Evolutionary conservation across 164 flowering plant genomes (phyloP), one percentile per base, ranked within the genome.

Genomic region (Berberis vulgaris): DNA sequence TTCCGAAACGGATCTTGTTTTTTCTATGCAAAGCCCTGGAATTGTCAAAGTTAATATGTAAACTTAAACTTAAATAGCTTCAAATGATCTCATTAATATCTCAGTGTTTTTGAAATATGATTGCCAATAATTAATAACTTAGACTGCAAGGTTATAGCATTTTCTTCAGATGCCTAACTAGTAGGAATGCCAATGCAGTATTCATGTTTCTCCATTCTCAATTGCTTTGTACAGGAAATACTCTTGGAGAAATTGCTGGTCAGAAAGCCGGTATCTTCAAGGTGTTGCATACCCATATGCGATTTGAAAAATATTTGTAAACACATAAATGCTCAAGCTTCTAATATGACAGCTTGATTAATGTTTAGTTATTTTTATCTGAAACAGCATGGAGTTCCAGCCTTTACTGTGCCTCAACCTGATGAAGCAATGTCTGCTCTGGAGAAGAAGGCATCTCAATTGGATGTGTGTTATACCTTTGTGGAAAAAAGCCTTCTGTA

Each of bases 211-310:
- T 4, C 1, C 2, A 44, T 63, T 69, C 7, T 39, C 63, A 41
- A 8, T 50, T 68, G 60, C 46, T 66, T 46, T 65, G 6, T 62
- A 63, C 83, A 92, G 99, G 99, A 68, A 67, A 95, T 68, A 91
- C 97, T 52, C 89, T 95, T 41, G 94, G 89, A 69, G 82, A 82
- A 80, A 94, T 94, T 80, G 97, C 99, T 72, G 90, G 87, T 62
- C 88, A 89, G 77, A 95, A 95, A 73, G 97, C 99, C 68, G 99
- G 99, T 66, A 91, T 95, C 67, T 88, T 95, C 69, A 95, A 95
- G 97, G 99, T 95, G 57, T 57, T 72, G 10, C 50, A 26, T 26
- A 26, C 26, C 26, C 26, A 26, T 26, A 26, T 26, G 26, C 26
- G 26, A 26, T 26, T 26, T 26, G 26, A 26, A 26, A 26, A 26